phyloP scores from a whole-genome alignment of 2,329 filamentous ascomycete species.

The Botrytis fabae region DNA sequence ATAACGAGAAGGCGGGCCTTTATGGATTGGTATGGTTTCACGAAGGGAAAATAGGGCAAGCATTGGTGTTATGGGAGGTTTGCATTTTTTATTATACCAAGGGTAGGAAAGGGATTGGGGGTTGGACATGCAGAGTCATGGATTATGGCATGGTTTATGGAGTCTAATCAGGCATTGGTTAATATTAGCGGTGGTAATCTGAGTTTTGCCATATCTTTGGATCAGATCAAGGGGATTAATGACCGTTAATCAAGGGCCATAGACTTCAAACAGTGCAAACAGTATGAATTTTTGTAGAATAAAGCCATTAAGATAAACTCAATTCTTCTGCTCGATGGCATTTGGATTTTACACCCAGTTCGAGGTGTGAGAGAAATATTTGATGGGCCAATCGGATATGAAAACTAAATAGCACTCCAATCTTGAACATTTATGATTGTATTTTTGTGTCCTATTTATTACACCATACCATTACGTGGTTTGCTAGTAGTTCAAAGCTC shows the following conservation, averaged over 20 bases:
- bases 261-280: not conserved
- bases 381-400: not conserved
- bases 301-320: not conserved
- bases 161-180: not conserved
- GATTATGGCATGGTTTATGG: not conserved
- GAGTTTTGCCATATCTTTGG: not conserved
- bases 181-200: not conserved
- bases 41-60: not conserved
- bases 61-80: slow-evolving; percentile 19
- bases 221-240: not conserved
- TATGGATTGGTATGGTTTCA: not conserved
- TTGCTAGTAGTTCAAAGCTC: slow-evolving; percentile 2
- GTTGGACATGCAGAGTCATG: slow-evolving; percentile 5
- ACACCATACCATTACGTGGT: not conserved
- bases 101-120: not conserved
- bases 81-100: slow-evolving; percentile 22
- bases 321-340: not conserved
- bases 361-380: not conserved
- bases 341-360: not conserved
- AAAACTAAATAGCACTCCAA: not conserved
- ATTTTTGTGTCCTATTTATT: not conserved
- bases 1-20: not conserved
- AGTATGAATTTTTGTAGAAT: not conserved
- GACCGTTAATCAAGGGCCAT: not conserved
- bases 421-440: not conserved